phyloP scores from a whole-genome alignment of 176 grass and related monocot genomes.

The Pharus latifolius region DNA sequence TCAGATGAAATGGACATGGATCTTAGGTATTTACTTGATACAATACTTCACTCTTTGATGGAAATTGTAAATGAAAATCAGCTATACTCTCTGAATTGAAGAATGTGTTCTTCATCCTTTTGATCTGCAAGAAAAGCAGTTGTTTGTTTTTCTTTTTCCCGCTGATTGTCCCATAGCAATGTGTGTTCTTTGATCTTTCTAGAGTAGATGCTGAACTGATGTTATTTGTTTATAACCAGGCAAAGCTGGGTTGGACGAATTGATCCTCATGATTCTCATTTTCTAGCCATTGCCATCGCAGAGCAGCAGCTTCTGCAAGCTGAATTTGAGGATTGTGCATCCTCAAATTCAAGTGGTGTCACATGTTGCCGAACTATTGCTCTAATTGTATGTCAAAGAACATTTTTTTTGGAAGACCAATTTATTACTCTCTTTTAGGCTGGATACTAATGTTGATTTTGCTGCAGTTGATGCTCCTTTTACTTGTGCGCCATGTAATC shows the following conservation, averaged over 20 bases:
- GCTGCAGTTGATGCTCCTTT: constrained; percentile 73
- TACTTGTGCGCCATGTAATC: constrained; percentile 72
- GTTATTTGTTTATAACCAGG: constrained; percentile 25
- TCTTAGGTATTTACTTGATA: constrained; percentile 45
- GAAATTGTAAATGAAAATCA: neutral
- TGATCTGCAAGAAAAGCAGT: neutral
- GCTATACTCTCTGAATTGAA: neutral
- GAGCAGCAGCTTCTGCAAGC: constrained; percentile 81
- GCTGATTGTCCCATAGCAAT: neutral
- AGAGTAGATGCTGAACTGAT: neutral
- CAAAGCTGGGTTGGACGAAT: constrained; percentile 64
- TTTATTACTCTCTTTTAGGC: neutral
- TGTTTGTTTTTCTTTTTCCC: neutral
- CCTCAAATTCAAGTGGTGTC: constrained; percentile 40
- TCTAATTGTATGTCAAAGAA: constrained; percentile 47
- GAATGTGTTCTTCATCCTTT: neutral
- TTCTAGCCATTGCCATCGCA: constrained; percentile 77
- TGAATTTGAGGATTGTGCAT: constrained; percentile 72
- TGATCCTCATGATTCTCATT: constrained; percentile 75
- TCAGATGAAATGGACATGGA: constrained; percentile 71
- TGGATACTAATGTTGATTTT: neutral
- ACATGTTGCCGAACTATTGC: constrained; percentile 75
- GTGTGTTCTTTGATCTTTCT: neutral
- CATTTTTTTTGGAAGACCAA: neutral
- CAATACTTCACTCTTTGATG: neutral